Evolutionary conservation across 1,284 basidiomycete species (phyloP).

Genomic region (Pyrrhoderma lamaoense): DNA sequence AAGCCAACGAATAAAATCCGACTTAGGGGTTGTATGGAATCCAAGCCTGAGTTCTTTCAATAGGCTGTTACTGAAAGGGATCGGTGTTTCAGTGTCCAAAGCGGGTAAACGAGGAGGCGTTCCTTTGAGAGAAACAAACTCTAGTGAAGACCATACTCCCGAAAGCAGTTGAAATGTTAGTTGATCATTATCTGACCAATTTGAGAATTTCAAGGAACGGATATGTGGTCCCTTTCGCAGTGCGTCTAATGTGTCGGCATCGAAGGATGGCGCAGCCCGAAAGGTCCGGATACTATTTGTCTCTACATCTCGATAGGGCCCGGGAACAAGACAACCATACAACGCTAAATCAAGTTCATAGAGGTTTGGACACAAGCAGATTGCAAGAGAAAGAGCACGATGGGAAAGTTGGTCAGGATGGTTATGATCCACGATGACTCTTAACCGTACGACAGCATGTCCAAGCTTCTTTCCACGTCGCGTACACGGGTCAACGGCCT

Average conservation of each 20-base stretch:
- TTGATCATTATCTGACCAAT: slow-evolving; percentile 59
- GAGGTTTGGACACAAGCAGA: slow-evolving; percentile 52
- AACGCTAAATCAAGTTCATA: slow-evolving; percentile 47
- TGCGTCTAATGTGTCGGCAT: slow-evolving; percentile 42
- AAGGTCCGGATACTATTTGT: slow-evolving; percentile 42
- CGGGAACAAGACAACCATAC: slow-evolving; percentile 42
- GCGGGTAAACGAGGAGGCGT: slow-evolving; percentile 44
- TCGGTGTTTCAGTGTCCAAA: slow-evolving; percentile 24
- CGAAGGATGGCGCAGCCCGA: slow-evolving; percentile 47
- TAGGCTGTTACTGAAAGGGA: slow-evolving; percentile 35
- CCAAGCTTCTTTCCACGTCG: slow-evolving; percentile 30
- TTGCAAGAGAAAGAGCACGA: slow-evolving; percentile 47
- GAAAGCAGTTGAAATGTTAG: slow-evolving; percentile 51
- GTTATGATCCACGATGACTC: slow-evolving; percentile 54
- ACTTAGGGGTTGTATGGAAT: slow-evolving; percentile 48
- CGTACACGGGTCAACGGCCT: slow-evolving; percentile 40
- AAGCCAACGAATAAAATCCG: slow-evolving; percentile 61
- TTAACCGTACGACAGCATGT: slow-evolving; percentile 45
- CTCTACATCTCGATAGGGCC: slow-evolving; percentile 19
- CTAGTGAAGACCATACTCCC: slow-evolving; percentile 49
- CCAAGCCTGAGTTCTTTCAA: slow-evolving; percentile 51
- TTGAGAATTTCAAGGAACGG: slow-evolving; percentile 50
- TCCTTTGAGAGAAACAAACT: slow-evolving; percentile 50
- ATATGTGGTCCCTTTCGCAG: slow-evolving; percentile 50
- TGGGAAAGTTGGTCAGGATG: slow-evolving; percentile 52